Base-by-base conservation (phyloP, 768 basidiomycete genomes). In the Podaxis carcinomalis region DNA sequence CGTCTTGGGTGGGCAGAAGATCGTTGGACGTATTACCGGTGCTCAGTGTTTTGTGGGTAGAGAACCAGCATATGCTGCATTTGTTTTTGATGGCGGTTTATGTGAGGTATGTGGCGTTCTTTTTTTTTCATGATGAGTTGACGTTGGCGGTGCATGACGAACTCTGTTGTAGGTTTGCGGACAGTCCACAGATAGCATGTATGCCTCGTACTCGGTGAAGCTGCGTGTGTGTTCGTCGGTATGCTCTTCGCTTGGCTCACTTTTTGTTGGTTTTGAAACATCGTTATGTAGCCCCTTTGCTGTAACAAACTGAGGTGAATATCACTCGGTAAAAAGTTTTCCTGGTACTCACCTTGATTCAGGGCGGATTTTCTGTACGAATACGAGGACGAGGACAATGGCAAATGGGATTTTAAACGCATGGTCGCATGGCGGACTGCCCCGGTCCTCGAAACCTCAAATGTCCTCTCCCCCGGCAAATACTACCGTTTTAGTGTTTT, bases 81-180 rank as follows among this genome's bases (percentile, higher is more conserved):
- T 89, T 57, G 62, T 90, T 23, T 90, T 87, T 61, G 83, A 83
- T 65, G 69, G 69, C 0, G 86, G 86, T 0, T 16, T 63, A 2
- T 91, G 89, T 64, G 80, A 81, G 68, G 84, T 87, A 52, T n/a
- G 51, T 14, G 5, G 2, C 16, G 13, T 44, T 25, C 23, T 25
- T 25, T 25, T 44, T 16, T 44, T 44, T 16, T 32, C 7, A 32
- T 32, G 32, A 5, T n/a, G 9, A 21, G n/a, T 16, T 7, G 42
- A 44, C 6, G 7, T 44, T 19, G 5, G 19, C 6, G 6, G 19
- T 6, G 19, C 5, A 21, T n/a, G 6, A 16, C 1, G 14, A 4
- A 44, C 39, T 7, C 42, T 44, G 7, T 32, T 16, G 16, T 1
- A 44, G 42, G 16, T 7, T 44, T 44, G 42, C 6, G 42, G 42